A percentile compares a stretch with the other conserved stretches of the same genome.
Evolutionary conservation across 495 filamentous ascomycete genomes (phyloP).

Genomic region (Penicillium bovifimosum): DNA sequence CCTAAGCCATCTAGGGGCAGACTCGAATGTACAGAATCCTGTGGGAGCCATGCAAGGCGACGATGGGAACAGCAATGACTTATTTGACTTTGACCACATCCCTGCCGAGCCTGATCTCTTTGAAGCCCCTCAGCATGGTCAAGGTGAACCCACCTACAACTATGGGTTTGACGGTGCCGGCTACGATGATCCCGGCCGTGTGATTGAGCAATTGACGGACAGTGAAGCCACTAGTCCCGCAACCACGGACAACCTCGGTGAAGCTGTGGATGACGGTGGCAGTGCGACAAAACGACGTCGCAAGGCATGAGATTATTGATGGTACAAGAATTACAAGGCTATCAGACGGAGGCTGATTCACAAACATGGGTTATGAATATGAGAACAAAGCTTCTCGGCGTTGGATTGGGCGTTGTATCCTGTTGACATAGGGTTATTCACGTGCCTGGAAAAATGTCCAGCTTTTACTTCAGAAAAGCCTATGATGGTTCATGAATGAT

Average conservation of each 20-base stretch:
- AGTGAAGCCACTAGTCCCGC: constrained; percentile 45
- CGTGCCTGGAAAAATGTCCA: neutral
- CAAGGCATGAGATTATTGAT: constrained; percentile 25
- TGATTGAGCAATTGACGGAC: constrained; percentile 43
- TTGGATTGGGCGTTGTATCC: constrained; percentile 1
- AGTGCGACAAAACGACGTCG: constrained; percentile 34
- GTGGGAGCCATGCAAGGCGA: constrained; percentile 11
- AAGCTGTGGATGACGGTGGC: constrained; percentile 16
- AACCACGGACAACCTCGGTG: constrained; percentile 19
- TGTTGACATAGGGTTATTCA: neutral
- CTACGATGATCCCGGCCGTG: constrained; percentile 29
- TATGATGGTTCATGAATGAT: constrained; percentile 5
- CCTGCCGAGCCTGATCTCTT: constrained; percentile 37
- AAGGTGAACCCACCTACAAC: constrained; percentile 24
- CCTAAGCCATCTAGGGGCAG: constrained; percentile 10
- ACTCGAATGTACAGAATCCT: constrained; percentile 5
- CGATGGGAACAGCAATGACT: constrained; percentile 30
- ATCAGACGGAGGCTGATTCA: neutral
- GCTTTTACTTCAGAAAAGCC: neutral
- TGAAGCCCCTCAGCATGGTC: constrained; percentile 22
- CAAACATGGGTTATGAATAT: neutral
- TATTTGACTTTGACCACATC: constrained; percentile 42
- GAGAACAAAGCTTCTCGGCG: neutral
- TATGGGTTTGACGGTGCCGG: constrained; percentile 28
- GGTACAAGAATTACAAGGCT: neutral